Base-by-base conservation (phyloP, 169 alveolate species). In the Cystoisospora suis region DNA sequence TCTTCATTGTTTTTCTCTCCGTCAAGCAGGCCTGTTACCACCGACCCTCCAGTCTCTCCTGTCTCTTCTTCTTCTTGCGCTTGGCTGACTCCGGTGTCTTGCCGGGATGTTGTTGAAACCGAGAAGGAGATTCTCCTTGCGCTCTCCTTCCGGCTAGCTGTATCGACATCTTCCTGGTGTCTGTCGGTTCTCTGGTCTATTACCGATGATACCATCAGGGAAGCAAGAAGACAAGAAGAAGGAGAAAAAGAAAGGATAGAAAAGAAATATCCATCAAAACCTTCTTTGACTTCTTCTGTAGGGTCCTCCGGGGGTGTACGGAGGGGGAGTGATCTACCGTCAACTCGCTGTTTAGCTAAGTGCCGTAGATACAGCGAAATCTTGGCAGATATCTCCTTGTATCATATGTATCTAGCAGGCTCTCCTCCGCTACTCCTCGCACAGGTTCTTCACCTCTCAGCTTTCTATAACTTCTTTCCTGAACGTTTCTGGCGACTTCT, bases 141-240 rank as follows among this genome's bases (percentile, higher is more conserved):
- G 12, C 56, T 72, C 34, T 2, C 15, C 34, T 34, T 34, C 45
- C 47, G 83, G 5, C 58, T 72, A 4, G 15, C 58, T 2, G 27
- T 12, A 1, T 38, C 83, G 3, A 72, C 49, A 0, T 0, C 56
- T 36, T 2, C 32, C 15, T 72, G 83, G 83, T 72, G 83, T 34
- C 29, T 36, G 2, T n/a, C 83, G 56, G 58, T 72, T 29, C 83
- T 72, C 83, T 72, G 83, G 83, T 46, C 36, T 15, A 56, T 72
- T 29, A 72, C 83, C 15, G 58, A 12, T 36, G 45, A 32, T 20
- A 32, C 77, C 7, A 23, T 65, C 6, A 36, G 34, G 36, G 27
- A 1, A 44, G 77, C 1, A n/a, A 6, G 42, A n/a, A 20, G 34
- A 44, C 77, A 44, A 1, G n/a, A n/a, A 65, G 42, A 1, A 44